Evolutionary conservation across 1,284 basidiomycete species (phyloP).

Genomic region (Apiotrichum brassicae): DNA sequence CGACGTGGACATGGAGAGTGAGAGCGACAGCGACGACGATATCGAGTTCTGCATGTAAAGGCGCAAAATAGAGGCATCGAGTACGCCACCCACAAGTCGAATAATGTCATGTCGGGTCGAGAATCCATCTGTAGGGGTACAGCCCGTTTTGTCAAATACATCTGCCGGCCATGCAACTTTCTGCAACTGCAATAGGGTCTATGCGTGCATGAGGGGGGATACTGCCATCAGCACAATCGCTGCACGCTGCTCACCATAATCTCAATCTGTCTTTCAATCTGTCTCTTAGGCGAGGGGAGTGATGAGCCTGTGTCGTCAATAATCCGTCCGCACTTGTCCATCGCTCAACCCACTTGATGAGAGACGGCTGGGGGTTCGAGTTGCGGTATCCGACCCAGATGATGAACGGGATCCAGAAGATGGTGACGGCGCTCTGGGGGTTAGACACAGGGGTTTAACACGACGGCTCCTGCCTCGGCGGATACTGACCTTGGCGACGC

Average conservation of each 20-base stretch:
- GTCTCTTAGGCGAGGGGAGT: slow-evolving; percentile 69
- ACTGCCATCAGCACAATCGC: slow-evolving; percentile 5
- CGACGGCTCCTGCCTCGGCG: not conserved
- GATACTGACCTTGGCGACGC: slow-evolving; percentile 15
- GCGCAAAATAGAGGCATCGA: no score
- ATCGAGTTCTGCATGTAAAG: slow-evolving; percentile 2
- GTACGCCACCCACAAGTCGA: no score
- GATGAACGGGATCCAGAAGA: slow-evolving; percentile 77
- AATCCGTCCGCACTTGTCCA: not conserved
- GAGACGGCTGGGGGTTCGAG: slow-evolving; percentile 82
- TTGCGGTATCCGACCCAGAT: slow-evolving; percentile 86
- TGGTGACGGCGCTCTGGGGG: slow-evolving; percentile 72
- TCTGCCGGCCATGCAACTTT: no score
- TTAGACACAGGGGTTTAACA: not conserved
- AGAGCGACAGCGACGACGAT: slow-evolving; percentile 7
- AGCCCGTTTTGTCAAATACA: no score
- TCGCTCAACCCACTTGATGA: slow-evolving; percentile 72
- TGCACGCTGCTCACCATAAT: no score
- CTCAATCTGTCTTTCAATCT: no score
- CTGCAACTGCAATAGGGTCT: no score
- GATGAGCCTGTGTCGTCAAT: slow-evolving; percentile 58
- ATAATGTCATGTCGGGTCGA: no score
- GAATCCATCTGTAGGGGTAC: no score
- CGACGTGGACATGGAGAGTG: not conserved
- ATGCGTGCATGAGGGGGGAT: slow-evolving; percentile 17